phyloP scores from a whole-genome alignment of 1,284 basidiomycete genomes.

The Phlebopus sp. region DNA sequence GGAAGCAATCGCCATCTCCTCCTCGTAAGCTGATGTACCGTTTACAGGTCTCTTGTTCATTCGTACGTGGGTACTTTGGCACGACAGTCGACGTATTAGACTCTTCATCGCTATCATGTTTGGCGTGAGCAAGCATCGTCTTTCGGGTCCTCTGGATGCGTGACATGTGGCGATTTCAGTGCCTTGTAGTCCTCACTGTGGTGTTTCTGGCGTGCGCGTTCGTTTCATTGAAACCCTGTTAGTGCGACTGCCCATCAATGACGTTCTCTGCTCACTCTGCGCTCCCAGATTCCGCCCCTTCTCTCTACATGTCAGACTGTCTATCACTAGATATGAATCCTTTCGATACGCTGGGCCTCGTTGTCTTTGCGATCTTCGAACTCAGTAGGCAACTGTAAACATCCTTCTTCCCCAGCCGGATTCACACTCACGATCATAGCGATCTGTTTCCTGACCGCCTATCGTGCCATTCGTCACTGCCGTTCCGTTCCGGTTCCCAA shows the following conservation, averaged over 20 bases:
- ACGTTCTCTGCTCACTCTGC: background rate
- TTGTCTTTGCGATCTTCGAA: conserved; percentile 3
- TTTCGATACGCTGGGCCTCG: background rate
- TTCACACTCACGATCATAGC: background rate
- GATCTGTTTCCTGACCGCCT: background rate
- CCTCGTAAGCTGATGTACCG: too few relatives aligned
- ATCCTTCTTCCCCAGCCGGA: background rate
- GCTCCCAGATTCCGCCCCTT: background rate
- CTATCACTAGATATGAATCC: background rate
- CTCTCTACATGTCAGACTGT: background rate
- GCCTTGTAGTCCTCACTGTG: background rate
- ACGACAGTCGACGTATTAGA: background rate
- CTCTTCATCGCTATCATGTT: background rate
- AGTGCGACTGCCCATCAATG: background rate
- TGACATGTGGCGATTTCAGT: background rate
- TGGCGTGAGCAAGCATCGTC: background rate
- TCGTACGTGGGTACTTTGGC: background rate
- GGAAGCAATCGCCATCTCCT: background rate
- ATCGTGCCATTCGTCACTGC: background rate
- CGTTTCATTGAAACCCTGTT: background rate
- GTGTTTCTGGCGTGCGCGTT: background rate
- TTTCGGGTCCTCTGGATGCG: background rate
- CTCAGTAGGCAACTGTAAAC: conserved; percentile 2
- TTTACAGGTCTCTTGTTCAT: background rate
- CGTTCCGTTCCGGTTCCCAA: background rate